These are phyloP conservation scores for Marsdenia floribunda DNA, from an alignment of 257 asterid species.

Conservation along the genomic window DNA sequence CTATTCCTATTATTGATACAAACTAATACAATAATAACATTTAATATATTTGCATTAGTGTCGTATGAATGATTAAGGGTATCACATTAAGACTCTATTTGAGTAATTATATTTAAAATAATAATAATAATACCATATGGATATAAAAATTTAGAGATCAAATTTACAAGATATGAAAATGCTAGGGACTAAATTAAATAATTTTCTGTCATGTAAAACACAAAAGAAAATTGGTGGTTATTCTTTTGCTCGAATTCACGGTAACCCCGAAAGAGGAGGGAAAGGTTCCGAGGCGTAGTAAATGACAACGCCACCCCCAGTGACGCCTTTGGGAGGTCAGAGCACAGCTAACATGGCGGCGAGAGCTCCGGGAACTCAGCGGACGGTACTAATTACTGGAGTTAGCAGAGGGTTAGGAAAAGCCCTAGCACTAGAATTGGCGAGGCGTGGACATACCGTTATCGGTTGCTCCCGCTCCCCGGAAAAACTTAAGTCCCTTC, in stretches of 20 bases:
- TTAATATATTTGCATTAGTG: too few species aligned
- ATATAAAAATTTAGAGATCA: too few species aligned
- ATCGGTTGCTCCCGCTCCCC: slow-evolving; percentile 90
- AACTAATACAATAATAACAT: too few species aligned
- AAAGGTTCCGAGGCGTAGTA: neutral
- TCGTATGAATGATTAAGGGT: too few species aligned
- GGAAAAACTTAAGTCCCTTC: slow-evolving; percentile 65
- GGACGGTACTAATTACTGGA: slow-evolving; percentile 77
- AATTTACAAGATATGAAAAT: too few species aligned
- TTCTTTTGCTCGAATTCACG: neutral
- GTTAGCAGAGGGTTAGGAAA: slow-evolving; percentile 87
- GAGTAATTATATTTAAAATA: too few species aligned
- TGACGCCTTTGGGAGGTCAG: slow-evolving; percentile 31
- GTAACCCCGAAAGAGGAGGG: neutral
- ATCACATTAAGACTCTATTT: too few species aligned
- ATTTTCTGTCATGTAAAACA: neutral
- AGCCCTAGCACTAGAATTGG: slow-evolving; percentile 86
- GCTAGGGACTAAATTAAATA: too few species aligned
- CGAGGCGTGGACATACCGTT: slow-evolving; percentile 79
- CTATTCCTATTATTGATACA: too few species aligned
- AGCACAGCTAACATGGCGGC: slow-evolving; percentile 26
- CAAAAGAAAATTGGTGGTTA: too few species aligned
- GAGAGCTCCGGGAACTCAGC: slow-evolving; percentile 27
- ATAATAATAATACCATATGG: too few species aligned
- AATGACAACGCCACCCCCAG: slow-evolving; percentile 36